Base-by-base conservation (phyloP, 179 eudicot genomes). In the Nepenthes alata region DNA sequence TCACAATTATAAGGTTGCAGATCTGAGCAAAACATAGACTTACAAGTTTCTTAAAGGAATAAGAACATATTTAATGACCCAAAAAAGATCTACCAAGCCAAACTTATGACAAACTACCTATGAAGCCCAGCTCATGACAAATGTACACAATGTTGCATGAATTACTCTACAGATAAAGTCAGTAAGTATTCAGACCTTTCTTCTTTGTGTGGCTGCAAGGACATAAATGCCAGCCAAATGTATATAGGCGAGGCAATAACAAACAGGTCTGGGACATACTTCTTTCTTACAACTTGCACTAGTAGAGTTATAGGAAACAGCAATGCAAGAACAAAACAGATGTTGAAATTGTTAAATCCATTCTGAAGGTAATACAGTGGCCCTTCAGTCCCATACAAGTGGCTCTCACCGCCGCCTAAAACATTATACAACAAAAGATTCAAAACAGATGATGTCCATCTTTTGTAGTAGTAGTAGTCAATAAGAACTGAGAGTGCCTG, bases 141-240 rank as follows among this genome's bases (percentile, higher is more conserved):
- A 48, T 10, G 9, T 8, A 8, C 35, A 67, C 16, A 58, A 67
- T 53, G 48, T 55, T 36, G 47, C 47, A 62, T 13, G 35, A 11
- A 47, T 16, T 45, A 37, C 39, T 35, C 12, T 41, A 15, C 35
- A 45, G 49, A 55, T 47, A 67, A 15, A 52, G 53, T 48, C 0
- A 51, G 25, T 25, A 56, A 35, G 56, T 14, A 35, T 48, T 60
- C 86, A 39, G 61, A 93, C 98, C 98, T 87, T 74, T 89, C 98
- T 81, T 89, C 98, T 73, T 89, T 93, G 83, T 93, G 98, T 13
- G 98, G 93, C 83, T 85, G 98, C 79, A 89, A 75, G 56, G 98
- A 85, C 98, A 93, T 93, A 69, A 93, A 89, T 45, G 79, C 93
- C 62, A 93, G 69, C 98, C 98, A 89, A 66, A 93, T 81, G 77